Conservation (phyloP, 2,329 filamentous ascomycete species). For the Colletotrichum cordylinicola region DNA sequence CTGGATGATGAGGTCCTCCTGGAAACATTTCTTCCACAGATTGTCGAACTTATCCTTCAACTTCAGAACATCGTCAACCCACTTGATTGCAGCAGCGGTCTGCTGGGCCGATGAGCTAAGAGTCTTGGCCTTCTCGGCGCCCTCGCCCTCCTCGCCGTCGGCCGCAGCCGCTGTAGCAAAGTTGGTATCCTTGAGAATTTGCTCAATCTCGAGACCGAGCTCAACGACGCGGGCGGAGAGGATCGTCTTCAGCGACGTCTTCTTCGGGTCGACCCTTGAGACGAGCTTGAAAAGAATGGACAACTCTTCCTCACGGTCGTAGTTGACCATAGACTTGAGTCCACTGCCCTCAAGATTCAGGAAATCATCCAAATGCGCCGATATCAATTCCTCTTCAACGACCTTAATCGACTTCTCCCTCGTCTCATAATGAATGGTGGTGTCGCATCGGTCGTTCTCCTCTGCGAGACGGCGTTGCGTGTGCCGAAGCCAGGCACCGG, state of each 20-base stretch:
- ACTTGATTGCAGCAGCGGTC: slow-evolving; percentile 87
- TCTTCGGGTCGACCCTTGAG: slow-evolving; percentile 76
- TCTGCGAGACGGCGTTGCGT: slow-evolving; percentile 77
- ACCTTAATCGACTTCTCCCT: slow-evolving; percentile 76
- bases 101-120: slow-evolving; percentile 66
- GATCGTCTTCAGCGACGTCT: slow-evolving; percentile 71
- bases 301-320: slow-evolving; percentile 81
- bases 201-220: slow-evolving; percentile 84
- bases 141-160: slow-evolving; percentile 55
- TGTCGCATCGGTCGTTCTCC: slow-evolving; percentile 82
- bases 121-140: slow-evolving; percentile 51
- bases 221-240: slow-evolving; percentile 79
- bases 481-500: slow-evolving; percentile 80
- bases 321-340: slow-evolving; percentile 88
- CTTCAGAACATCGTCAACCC: slow-evolving; percentile 88
- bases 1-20: slow-evolving; percentile 77
- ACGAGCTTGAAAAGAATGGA: slow-evolving; percentile 83
- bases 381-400: slow-evolving; percentile 82
- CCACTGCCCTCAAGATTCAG: slow-evolving; percentile 86
- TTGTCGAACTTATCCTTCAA: slow-evolving; percentile 91
- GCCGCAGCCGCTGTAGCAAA: slow-evolving; percentile 47
- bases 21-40: slow-evolving; percentile 77
- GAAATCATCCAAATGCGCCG: slow-evolving; percentile 78
- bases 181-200: slow-evolving; percentile 61
- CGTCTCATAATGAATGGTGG: slow-evolving; percentile 78